phyloP scores from a whole-genome alignment of 495 filamentous ascomycete genomes.

The Trichocladium uniseriatum region DNA sequence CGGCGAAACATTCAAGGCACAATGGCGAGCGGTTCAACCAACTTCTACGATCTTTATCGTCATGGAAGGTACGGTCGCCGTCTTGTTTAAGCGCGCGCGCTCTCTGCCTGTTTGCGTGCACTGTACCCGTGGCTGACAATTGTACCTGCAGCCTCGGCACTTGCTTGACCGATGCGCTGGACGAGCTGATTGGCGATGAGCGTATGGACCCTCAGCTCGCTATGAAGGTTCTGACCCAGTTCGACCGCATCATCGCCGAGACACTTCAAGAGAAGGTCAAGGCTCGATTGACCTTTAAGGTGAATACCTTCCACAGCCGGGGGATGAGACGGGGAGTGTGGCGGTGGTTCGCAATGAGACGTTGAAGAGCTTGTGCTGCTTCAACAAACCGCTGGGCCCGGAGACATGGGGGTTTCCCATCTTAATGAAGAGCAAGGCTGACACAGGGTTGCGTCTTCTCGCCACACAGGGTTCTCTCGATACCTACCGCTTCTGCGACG shows the following conservation, averaged over 20 bases:
- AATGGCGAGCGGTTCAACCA: constrained; percentile 29
- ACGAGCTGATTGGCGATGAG: constrained; percentile 85
- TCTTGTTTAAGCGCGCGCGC: background rate
- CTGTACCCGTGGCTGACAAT: constrained; percentile 13
- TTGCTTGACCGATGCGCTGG: constrained; percentile 89
- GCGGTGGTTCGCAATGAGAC: background rate
- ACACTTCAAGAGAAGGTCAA: constrained; percentile 86
- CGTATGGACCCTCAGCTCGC: constrained; percentile 95
- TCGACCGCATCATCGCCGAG: constrained; percentile 82
- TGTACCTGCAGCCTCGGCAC: constrained; percentile 64
- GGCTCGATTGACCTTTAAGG: constrained; percentile 90
- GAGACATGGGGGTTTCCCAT: background rate
- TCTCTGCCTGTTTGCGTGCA: background rate
- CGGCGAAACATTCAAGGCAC: constrained; percentile 8
- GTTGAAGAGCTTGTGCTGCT: background rate
- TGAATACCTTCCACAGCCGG: constrained; percentile 31
- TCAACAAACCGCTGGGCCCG: background rate
- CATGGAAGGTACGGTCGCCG: constrained; percentile 68
- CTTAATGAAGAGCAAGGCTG: background rate
- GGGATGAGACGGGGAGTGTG: background rate
- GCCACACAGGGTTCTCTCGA: constrained; percentile 80
- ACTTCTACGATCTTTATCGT: constrained; percentile 94
- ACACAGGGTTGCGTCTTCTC: background rate
- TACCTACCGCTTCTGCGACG: constrained; percentile 99
- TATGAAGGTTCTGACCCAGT: constrained; percentile 92